Conservation (phyloP, 2,329 filamentous ascomycete genomes). For the Alternaria gansuensis region DNA sequence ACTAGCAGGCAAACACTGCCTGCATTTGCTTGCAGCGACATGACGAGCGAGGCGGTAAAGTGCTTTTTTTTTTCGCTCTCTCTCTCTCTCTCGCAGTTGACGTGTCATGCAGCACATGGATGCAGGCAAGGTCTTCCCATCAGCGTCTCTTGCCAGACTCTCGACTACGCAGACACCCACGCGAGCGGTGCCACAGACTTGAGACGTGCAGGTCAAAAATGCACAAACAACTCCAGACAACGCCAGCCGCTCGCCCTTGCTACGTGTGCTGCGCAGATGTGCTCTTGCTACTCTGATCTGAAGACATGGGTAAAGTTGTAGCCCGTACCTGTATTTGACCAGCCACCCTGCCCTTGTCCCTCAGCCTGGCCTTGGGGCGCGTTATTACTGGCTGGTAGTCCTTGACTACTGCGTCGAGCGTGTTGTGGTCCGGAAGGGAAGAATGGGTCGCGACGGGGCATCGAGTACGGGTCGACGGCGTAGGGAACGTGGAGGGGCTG, state of each 20-base stretch:
- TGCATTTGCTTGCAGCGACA: slow-evolving; percentile 14
- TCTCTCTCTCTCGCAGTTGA: slow-evolving; percentile 19
- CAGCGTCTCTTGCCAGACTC: slow-evolving; percentile 14
- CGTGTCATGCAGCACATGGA: slow-evolving; percentile 23
- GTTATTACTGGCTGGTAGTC: slow-evolving; percentile 44
- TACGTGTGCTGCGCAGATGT: slow-evolving; percentile 2
- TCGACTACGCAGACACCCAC: slow-evolving; percentile 23
- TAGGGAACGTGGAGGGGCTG: slow-evolving; percentile 57
- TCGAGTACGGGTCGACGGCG: slow-evolving; percentile 57
- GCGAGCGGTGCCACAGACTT: slow-evolving; percentile 29
- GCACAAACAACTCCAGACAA: slow-evolving; percentile 1
- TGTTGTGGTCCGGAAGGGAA: slow-evolving; percentile 51
- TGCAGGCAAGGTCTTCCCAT: slow-evolving; percentile 22
- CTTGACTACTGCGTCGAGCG: slow-evolving; percentile 54
- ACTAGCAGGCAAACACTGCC: slow-evolving; percentile 12
- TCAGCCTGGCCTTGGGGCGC: slow-evolving; percentile 41
- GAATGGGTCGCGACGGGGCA: slow-evolving; percentile 59
- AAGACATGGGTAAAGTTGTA: slow-evolving; percentile 15
- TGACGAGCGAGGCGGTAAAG: slow-evolving; percentile 14
- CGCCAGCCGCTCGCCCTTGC: neutral
- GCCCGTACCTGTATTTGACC: slow-evolving; percentile 52
- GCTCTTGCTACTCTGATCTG: neutral
- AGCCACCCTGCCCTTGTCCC: slow-evolving; percentile 47
- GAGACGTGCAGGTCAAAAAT: slow-evolving; percentile 22
- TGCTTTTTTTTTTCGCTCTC: slow-evolving; percentile 6